Percentiles rank a stretch among this genome's conserved stretches.
Evolutionary conservation across 768 basidiomycete species (phyloP).

Genomic region (Wakefieldia striispora): DNA sequence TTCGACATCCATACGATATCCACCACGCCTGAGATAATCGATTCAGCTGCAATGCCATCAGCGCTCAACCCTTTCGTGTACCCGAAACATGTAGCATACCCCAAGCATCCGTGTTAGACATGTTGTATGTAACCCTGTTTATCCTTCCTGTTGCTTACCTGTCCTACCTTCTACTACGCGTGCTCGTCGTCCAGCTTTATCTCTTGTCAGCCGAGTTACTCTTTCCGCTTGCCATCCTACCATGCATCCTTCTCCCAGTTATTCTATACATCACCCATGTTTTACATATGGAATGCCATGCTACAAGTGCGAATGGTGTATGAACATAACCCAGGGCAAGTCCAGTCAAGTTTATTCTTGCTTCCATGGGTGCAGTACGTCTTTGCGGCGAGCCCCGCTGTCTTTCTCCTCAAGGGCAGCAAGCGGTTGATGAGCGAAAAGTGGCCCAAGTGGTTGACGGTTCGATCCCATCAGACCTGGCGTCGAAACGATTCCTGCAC

Average conservation of each 20-base stretch:
- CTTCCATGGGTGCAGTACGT: constrained; percentile 22
- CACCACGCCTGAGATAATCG: constrained; percentile 16
- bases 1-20: constrained; percentile 79
- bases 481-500: too few relatives aligned
- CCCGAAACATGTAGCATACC: constrained; percentile 26
- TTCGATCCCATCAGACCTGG: too few relatives aligned
- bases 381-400: too few relatives aligned
- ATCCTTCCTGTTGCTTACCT: neutral
- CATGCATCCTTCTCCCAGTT: neutral
- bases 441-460: too few relatives aligned
- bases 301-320: neutral
- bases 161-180: neutral
- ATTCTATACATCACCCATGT: constrained; percentile 1
- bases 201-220: too few relatives aligned
- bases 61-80: constrained; percentile 12
- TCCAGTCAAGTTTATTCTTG: neutral
- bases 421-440: too few relatives aligned
- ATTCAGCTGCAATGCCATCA: neutral
- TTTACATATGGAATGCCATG: neutral
- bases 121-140: constrained; percentile 17
- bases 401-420: too few relatives aligned
- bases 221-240: neutral
- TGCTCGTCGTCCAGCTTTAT: neutral
- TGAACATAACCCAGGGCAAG: neutral
- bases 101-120: neutral